Percentiles rank a stretch among this genome's conserved stretches.
Conservation (phyloP, 371 early-diverging fungal species). For the Phascolomyces articulosus region DNA sequence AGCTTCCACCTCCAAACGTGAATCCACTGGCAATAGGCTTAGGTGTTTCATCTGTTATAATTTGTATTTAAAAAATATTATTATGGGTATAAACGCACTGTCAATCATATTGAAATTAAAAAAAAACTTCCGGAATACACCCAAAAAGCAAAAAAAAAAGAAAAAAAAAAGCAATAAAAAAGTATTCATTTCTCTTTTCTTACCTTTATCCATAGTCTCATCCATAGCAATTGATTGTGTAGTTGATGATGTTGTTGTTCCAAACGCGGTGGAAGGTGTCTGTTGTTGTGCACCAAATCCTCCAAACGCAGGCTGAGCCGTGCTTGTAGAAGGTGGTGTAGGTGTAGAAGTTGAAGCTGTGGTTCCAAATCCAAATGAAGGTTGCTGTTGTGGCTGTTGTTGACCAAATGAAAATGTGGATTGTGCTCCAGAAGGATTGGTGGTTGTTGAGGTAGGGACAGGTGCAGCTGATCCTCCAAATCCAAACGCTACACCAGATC, state of each 20-base stretch:
- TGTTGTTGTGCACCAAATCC: no score
- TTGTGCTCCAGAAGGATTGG: not conserved
- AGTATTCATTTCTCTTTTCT: not conserved
- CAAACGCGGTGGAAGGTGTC: not conserved
- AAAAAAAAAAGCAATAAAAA: no score
- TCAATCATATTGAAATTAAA: not conserved
- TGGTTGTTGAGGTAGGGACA: not conserved
- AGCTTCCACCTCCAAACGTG: not conserved
- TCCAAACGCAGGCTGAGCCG: not conserved
- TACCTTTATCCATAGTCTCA: not conserved
- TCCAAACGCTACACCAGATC: not conserved
- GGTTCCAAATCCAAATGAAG: not conserved
- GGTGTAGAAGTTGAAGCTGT: not conserved
- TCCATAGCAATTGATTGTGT: not conserved
- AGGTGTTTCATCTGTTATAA: not conserved
- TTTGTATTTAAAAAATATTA: no score
- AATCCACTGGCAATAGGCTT: not conserved
- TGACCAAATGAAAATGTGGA: not conserved
- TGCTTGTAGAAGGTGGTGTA: not conserved
- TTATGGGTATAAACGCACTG: no score
- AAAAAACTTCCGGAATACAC: not conserved
- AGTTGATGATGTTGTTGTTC: not conserved
- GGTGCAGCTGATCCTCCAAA: slow-evolving; percentile 1
- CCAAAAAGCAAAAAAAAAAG: no score
- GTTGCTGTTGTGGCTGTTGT: not conserved